Evolutionary conservation across 2,329 filamentous ascomycete species (phyloP), one percentile per base, ranked within the genome.

Genomic region (Pseudohalonectria lignicola): DNA sequence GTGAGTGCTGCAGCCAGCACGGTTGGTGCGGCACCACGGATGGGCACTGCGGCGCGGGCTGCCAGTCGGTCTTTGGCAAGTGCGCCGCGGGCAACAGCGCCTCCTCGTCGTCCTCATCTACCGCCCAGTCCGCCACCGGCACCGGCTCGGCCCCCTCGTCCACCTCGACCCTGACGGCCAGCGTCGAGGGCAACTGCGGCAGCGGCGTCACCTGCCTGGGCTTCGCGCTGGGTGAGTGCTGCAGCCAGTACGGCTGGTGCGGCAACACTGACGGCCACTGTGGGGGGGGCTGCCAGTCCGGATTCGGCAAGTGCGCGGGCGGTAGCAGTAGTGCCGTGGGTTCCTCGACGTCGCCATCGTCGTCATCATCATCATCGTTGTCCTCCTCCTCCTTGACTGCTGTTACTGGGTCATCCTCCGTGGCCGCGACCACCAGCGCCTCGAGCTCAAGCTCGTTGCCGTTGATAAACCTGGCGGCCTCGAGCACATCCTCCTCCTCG

Each of bases 231-330:
- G 37, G 37, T 13, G 31, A 16, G 31, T 39, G 37, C 34, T 36
- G 39, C 25, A 26, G 29, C 31, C 16, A 29, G 16, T 21, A 34
- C 31, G 37, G 37, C 11, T 34, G 29, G 32, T 43, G 41, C 21
- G 43, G 43, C 21, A n/a, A 26, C 11, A 37, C 35, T 5, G 30
- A 34, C 19, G 33, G 37, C 20, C 38, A 43, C 41, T 45, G 43
- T 26, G 41, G 43, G 17, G 15, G 20, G 6, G 18, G 36, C 5
- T 45, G 43, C 32, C 35, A 45, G 40, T n/a, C 37, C 5, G 31
- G 16, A 1, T 45, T 36, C 18, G 37, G 33, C 9, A 30, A 5
- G 13, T 39, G 38, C 38, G 10, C 13, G 10, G 10, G 9, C 20
- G 15, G 6, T n/a, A n/a, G 11, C 19, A n/a, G 35, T 4, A 29